Evolutionary conservation across 2,329 filamentous ascomycete species (phyloP).

Genomic region (Colletotrichum noveboracense): DNA sequence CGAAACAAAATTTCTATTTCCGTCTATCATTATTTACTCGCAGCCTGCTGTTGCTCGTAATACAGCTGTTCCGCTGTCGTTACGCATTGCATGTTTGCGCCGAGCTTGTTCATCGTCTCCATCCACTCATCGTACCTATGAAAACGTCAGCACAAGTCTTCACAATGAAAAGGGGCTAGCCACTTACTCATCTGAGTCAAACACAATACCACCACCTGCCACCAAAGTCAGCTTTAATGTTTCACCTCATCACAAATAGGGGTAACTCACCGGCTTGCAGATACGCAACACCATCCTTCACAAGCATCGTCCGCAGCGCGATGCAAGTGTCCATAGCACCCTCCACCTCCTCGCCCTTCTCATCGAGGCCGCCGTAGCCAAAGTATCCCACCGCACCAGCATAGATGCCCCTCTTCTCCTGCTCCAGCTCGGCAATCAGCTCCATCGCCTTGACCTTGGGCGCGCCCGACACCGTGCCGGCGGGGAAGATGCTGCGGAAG

Average conservation of each 20-base stretch:
- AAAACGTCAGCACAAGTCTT: background rate
- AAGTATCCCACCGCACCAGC: slow-evolving; percentile 97
- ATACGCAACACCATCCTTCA: slow-evolving; percentile 91
- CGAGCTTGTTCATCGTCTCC: slow-evolving; percentile 93
- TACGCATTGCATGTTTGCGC: slow-evolving; percentile 89
- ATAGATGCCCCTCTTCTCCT: slow-evolving; percentile 93
- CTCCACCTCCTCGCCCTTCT: slow-evolving; percentile 67
- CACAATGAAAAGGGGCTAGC: accelerated
- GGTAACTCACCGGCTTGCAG: slow-evolving; percentile 71
- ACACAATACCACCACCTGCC: slow-evolving; percentile 84
- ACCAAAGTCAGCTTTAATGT: background rate
- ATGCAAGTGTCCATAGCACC: slow-evolving; percentile 92
- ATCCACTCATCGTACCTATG: slow-evolving; percentile 82
- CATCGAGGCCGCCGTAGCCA: slow-evolving; percentile 78
- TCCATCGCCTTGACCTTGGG: slow-evolving; percentile 98
- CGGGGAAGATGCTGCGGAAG: slow-evolving; percentile 95
- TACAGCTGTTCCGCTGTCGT: slow-evolving; percentile 78
- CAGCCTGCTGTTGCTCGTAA: slow-evolving; percentile 34
- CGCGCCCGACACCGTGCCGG: slow-evolving; percentile 92
- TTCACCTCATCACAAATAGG: background rate
- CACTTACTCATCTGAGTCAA: slow-evolving; percentile 76
- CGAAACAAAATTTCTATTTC: background rate
- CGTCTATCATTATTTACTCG: background rate
- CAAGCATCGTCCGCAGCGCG: slow-evolving; percentile 87
- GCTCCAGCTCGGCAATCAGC: slow-evolving; percentile 91